Conservation (phyloP, 352 stramenopile species). For the Globisporangium irregulare region DNA sequence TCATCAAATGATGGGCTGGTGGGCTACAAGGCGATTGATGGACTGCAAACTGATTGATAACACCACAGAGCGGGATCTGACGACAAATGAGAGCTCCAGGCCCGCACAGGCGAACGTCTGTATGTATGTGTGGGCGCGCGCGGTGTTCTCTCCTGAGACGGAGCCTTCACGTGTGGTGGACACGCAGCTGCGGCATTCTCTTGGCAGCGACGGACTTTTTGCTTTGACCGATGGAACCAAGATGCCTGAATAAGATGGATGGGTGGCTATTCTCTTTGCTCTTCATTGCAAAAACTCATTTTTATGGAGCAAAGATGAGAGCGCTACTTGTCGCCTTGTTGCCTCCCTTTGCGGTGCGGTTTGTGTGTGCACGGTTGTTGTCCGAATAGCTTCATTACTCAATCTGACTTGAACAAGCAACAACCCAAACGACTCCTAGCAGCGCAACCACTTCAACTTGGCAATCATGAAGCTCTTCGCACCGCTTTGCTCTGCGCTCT, state of each 20-base stretch:
- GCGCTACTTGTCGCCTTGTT: not conserved
- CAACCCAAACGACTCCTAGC: not conserved
- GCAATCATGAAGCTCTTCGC: constrained; percentile 13
- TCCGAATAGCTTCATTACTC: not conserved
- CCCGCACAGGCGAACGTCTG: no score
- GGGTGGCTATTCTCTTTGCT: not conserved
- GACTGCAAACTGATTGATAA: not conserved
- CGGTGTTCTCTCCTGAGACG: constrained; percentile 13
- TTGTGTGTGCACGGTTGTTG: not conserved
- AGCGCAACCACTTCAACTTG: not conserved
- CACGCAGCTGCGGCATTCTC: constrained; percentile 3
- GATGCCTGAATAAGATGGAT: constrained; percentile 2
- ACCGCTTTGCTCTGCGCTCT: not conserved
- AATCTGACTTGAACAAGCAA: constrained; percentile 8
- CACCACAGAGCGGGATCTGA: not conserved
- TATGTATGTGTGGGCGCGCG: not conserved
- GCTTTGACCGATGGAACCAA: not conserved
- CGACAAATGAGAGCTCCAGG: not conserved
- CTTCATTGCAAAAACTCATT: not conserved
- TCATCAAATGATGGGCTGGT: not conserved
- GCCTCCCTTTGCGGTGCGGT: not conserved
- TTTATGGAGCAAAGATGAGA: not conserved
- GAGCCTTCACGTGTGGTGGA: not conserved
- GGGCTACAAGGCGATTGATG: not conserved
- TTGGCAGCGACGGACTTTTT: constrained; percentile 5